phyloP scores from a whole-genome alignment of 768 basidiomycete species.

The Mycena amicta region DNA sequence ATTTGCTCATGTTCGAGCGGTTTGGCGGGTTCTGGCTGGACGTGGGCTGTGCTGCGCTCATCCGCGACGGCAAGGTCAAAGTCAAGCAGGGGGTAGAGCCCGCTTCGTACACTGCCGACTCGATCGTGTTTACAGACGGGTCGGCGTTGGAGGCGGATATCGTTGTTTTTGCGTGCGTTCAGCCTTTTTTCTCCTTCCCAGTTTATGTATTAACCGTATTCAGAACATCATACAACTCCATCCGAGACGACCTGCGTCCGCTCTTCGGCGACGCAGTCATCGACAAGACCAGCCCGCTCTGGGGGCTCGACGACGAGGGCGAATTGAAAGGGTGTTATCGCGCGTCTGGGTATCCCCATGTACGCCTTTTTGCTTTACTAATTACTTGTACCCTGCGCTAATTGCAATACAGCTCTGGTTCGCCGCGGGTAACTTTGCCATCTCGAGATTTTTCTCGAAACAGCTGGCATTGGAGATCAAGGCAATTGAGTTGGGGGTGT shows the following conservation, averaged over 20 bases:
- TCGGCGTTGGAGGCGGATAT: constrained; percentile 42
- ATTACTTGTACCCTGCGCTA: not conserved
- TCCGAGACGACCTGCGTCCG: constrained; percentile 31
- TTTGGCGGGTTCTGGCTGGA: no score
- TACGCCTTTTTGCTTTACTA: constrained; percentile 24
- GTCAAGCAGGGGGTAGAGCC: constrained; percentile 57
- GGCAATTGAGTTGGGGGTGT: constrained; percentile 33
- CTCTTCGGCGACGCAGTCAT: constrained; percentile 40
- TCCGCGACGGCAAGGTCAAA: constrained; percentile 57
- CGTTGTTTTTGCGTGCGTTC: constrained; percentile 46
- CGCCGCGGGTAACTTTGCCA: constrained; percentile 38
- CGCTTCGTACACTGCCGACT: constrained; percentile 34
- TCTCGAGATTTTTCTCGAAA: constrained; percentile 37
- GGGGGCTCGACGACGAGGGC: constrained; percentile 46
- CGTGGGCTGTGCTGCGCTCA: constrained; percentile 51
- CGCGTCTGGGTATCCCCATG: constrained; percentile 46
- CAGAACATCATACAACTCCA: constrained; percentile 37
- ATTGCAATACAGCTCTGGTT: constrained; percentile 47
- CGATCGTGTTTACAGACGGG: constrained; percentile 42
- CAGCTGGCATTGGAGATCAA: constrained; percentile 39
- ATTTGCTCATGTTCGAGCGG: no score
- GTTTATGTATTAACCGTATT: not conserved
- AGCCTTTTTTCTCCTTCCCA: not conserved
- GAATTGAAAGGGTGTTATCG: constrained; percentile 40
- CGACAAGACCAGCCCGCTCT: constrained; percentile 32